phyloP scores from a whole-genome alignment of 305 asterid genomes.

The Fraxinus greggii region DNA sequence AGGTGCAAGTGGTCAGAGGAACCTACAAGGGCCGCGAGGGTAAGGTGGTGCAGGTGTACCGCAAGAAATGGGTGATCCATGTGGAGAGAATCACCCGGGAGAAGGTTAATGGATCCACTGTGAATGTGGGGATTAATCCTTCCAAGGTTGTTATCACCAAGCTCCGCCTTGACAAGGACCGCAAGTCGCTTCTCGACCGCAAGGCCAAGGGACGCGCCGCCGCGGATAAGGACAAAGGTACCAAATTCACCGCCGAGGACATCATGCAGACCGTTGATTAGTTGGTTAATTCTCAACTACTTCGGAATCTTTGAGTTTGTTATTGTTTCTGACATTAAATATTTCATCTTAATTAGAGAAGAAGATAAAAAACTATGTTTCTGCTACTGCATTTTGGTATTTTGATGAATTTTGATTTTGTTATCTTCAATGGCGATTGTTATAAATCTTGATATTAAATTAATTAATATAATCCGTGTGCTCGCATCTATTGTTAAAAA shows the following conservation, averaged over 20 bases:
- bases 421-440: not conserved
- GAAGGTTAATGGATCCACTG: conserved; percentile 62
- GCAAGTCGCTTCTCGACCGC: conserved; percentile 53
- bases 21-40: conserved; percentile 67
- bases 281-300: conserved; percentile 18
- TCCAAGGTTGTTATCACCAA: conserved; percentile 58
- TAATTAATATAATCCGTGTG: not conserved
- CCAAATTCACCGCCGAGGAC: conserved; percentile 58
- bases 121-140: conserved; percentile 57
- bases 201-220: conserved; percentile 64
- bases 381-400: not conserved
- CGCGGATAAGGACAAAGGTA: conserved; percentile 57
- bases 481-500: not conserved
- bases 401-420: not conserved
- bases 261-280: conserved; percentile 60
- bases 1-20: conserved; percentile 58
- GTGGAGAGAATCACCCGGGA: conserved; percentile 56
- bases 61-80: conserved; percentile 66
- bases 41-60: conserved; percentile 54
- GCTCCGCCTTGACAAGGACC: conserved; percentile 57
- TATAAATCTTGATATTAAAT: not conserved
- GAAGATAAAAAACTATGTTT: not conserved
- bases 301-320: not conserved
- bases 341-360: not conserved
- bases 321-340: not conserved